phyloP scores from a whole-genome alignment of 148 eudicot genomes.

The Simmondsia chinensis region DNA sequence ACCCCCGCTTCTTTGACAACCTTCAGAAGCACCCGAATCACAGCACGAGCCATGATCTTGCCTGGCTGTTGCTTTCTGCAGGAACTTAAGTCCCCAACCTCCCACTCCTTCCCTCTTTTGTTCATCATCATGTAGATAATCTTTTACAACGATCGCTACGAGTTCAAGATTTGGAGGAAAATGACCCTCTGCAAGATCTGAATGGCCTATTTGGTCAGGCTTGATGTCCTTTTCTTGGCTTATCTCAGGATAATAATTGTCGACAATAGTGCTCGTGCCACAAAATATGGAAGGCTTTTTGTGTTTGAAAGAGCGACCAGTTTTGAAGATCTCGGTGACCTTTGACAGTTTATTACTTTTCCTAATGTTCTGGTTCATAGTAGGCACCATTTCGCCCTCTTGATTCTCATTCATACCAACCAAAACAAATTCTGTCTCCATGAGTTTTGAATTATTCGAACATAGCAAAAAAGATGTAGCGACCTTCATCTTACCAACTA shows the following conservation, averaged over 20 bases:
- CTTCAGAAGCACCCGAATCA: slow-evolving; percentile 13
- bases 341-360: slow-evolving; percentile 48
- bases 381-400: slow-evolving; percentile 21
- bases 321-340: slow-evolving; percentile 46
- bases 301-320: slow-evolving; percentile 30
- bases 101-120: slow-evolving; percentile 27
- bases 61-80: slow-evolving; percentile 31
- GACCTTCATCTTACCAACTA: slow-evolving; percentile 75
- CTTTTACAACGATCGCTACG: slow-evolving; percentile 67
- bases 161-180: slow-evolving; percentile 56
- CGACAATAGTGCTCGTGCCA: slow-evolving; percentile 21
- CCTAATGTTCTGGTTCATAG: slow-evolving; percentile 20
- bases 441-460: slow-evolving; percentile 31
- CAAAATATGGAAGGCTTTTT: slow-evolving; percentile 25
- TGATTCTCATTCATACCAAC: slow-evolving; percentile 30
- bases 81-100: slow-evolving; percentile 92
- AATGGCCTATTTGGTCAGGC: slow-evolving; percentile 3
- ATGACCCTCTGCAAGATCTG: slow-evolving; percentile 14
- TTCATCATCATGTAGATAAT: slow-evolving; percentile 18
- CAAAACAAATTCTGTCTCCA: slow-evolving; percentile 66
- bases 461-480: slow-evolving; percentile 37
- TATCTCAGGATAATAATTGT: slow-evolving; percentile 20
- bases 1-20: slow-evolving; percentile 10
- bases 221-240: slow-evolving; percentile 7
- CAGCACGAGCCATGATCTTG: slow-evolving; percentile 10